A percentile compares a stretch with the other conserved stretches of the same genome.
phyloP scores from a whole-genome alignment of 163 green algal genomes.

The Chlamydomonas reinhardtii region DNA sequence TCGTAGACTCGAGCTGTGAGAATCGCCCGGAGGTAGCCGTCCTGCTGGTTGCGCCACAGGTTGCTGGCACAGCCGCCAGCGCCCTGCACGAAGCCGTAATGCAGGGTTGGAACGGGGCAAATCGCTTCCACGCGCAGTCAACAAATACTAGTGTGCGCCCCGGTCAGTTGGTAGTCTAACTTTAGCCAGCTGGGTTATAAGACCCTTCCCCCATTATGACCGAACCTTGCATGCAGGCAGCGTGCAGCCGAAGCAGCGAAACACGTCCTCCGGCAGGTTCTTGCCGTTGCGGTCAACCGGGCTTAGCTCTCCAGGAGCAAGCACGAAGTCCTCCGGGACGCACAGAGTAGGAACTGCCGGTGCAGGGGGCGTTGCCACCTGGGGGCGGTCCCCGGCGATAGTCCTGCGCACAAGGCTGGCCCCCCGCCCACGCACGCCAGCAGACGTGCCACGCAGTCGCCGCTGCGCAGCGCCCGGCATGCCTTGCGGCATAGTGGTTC shows the following conservation, averaged over 20 bases:
- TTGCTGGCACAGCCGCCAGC: constrained; percentile 62
- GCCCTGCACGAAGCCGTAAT: constrained; percentile 37
- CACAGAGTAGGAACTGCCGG: constrained; percentile 1
- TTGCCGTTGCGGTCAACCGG: constrained; percentile 65
- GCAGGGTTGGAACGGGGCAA: no score
- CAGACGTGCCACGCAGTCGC: neutral
- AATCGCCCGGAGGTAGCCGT: constrained; percentile 92
- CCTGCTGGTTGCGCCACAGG: constrained; percentile 74
- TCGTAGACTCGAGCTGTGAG: constrained; percentile 96
- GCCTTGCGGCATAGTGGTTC: no score
- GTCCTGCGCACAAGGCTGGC: constrained; percentile 3
- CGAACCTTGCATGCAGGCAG: constrained; percentile 63
- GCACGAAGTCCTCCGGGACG: constrained; percentile 77
- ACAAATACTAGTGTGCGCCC: no score
- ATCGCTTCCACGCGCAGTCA: no score
- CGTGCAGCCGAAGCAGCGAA: constrained; percentile 83
- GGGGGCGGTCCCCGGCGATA: constrained; percentile 21
- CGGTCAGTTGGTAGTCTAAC: no score
- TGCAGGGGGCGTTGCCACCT: constrained; percentile 8
- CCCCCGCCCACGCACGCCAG: neutral
- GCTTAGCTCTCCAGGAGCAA: constrained; percentile 76
- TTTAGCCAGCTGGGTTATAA: no score
- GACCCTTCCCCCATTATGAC: no score
- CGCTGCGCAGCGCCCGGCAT: no score
- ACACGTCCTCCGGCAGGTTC: constrained; percentile 70